Conservation (phyloP, 1,284 basidiomycete genomes). For the Fomitiporia mediterranea region DNA sequence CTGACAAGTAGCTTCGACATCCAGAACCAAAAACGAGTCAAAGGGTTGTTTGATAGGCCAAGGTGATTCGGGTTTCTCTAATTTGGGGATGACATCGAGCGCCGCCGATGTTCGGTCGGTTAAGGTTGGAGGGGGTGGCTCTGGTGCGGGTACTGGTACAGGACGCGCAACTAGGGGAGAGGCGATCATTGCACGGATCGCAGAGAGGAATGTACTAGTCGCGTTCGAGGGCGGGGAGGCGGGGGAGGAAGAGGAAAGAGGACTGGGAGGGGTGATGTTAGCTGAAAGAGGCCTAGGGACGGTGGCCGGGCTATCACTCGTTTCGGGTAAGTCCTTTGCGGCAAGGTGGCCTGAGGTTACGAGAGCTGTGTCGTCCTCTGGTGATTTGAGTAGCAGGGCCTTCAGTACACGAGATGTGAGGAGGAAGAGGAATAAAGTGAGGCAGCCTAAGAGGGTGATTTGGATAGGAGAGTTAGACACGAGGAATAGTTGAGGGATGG, state of each 20-base stretch:
- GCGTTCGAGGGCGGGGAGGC: too few relatives aligned
- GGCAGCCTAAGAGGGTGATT: too few relatives aligned
- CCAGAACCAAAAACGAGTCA: constrained; percentile 72
- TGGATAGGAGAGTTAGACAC: constrained; percentile 4
- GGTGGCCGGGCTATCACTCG: background rate
- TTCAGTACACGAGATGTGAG: background rate
- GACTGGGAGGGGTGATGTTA: background rate
- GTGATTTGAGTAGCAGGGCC: background rate
- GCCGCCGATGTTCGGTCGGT: background rate
- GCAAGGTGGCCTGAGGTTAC: constrained; percentile 1
- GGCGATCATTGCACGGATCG: constrained; percentile 10
- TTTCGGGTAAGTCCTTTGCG: constrained; percentile 8
- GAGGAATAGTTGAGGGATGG: constrained; percentile 8
- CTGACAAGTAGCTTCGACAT: constrained; percentile 90
- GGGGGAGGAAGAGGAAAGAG: background rate
- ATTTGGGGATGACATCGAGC: constrained; percentile 3
- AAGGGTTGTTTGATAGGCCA: constrained; percentile 47
- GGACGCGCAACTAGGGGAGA: constrained; percentile 5
- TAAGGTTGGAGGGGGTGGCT: constrained; percentile 5
- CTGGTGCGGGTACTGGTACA: constrained; percentile 9
- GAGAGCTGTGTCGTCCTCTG: background rate
- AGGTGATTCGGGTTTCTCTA: constrained; percentile 11
- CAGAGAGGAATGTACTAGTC: constrained; percentile 7
- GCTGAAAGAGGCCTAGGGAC: constrained; percentile 2
- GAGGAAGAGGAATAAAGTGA: constrained; percentile 6